Conservation (phyloP, 192 early-diverging fungal species). For the Backusella psychrophila region DNA sequence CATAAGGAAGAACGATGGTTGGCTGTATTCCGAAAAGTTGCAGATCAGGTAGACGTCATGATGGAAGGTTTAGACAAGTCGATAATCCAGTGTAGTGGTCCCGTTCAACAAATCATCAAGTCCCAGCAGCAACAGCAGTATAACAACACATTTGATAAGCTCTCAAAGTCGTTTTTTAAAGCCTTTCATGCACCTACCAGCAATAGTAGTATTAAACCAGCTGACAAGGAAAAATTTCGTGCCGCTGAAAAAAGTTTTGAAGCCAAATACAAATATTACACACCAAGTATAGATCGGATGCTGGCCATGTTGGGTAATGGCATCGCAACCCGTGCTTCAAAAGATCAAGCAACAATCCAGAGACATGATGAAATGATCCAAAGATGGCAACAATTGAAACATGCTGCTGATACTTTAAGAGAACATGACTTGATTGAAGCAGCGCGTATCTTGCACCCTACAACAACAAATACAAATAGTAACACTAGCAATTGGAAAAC, state of each 20-base stretch:
- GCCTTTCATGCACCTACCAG: background rate
- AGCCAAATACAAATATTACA: constrained; percentile 57
- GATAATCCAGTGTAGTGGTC: constrained; percentile 42
- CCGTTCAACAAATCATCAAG: constrained; percentile 22
- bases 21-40: constrained; percentile 52
- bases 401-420: constrained; percentile 30
- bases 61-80: constrained; percentile 55
- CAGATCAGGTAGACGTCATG: constrained; percentile 56
- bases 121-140: constrained; percentile 11
- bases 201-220: background rate
- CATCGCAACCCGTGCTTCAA: constrained; percentile 45
- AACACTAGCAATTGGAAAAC: constrained; percentile 12
- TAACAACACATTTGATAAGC: constrained; percentile 23
- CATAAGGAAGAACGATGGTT: constrained; percentile 60
- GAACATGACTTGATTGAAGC: constrained; percentile 23
- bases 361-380: constrained; percentile 49
- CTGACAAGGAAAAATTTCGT: constrained; percentile 48
- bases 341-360: constrained; percentile 36
- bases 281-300: constrained; percentile 56
- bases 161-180: constrained; percentile 18
- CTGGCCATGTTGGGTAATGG: constrained; percentile 54
- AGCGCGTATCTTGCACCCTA: constrained; percentile 9
- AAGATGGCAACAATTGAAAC: constrained; percentile 49
- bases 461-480: background rate
- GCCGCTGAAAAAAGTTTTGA: constrained; percentile 50